Conservation (phyloP, 2,329 filamentous ascomycete genomes). For the Colletotrichum liriopes region DNA sequence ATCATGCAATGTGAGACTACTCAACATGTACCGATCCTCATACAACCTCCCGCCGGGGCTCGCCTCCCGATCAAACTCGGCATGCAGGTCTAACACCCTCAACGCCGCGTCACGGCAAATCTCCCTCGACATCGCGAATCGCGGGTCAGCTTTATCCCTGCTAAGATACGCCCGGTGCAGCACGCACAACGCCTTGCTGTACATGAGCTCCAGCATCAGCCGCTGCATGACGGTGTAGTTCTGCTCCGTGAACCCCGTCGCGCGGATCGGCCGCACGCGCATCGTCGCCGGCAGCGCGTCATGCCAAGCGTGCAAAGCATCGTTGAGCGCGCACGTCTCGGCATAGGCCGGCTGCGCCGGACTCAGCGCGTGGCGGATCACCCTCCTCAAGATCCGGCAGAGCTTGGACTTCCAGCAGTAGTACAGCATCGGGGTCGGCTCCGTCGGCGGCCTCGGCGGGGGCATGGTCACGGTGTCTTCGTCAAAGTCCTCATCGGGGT, state of each 20-base stretch:
- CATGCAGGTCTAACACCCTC: slow-evolving; percentile 62
- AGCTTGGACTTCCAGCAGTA: slow-evolving; percentile 61
- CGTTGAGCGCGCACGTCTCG: slow-evolving; percentile 54
- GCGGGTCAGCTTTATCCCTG: slow-evolving; percentile 53
- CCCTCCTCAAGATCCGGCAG: slow-evolving; percentile 59
- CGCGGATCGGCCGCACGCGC: slow-evolving; percentile 58
- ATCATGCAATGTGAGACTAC: slow-evolving; percentile 68
- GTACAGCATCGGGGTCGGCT: slow-evolving; percentile 61
- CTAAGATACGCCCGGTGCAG: slow-evolving; percentile 65
- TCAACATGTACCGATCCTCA: slow-evolving; percentile 68
- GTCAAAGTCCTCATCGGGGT: slow-evolving; percentile 68
- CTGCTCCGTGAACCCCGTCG: slow-evolving; percentile 60
- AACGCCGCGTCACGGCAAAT: slow-evolving; percentile 62
- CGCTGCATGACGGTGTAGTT: slow-evolving; percentile 64
- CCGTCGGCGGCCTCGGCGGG: slow-evolving; percentile 57
- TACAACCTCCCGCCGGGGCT: slow-evolving; percentile 66
- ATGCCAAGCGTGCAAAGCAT: slow-evolving; percentile 57
- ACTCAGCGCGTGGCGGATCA: slow-evolving; percentile 59
- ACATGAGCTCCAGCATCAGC: slow-evolving; percentile 64
- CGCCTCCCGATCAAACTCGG: slow-evolving; percentile 62
- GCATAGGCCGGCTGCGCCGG: slow-evolving; percentile 56
- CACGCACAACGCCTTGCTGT: slow-evolving; percentile 64
- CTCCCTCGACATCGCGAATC: slow-evolving; percentile 57
- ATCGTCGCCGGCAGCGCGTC: slow-evolving; percentile 57
- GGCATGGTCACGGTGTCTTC: slow-evolving; percentile 61